These are phyloP conservation scores for Pythium aristosporum DNA, from an alignment of 352 stramenopile species.

Conservation along the genomic window DNA sequence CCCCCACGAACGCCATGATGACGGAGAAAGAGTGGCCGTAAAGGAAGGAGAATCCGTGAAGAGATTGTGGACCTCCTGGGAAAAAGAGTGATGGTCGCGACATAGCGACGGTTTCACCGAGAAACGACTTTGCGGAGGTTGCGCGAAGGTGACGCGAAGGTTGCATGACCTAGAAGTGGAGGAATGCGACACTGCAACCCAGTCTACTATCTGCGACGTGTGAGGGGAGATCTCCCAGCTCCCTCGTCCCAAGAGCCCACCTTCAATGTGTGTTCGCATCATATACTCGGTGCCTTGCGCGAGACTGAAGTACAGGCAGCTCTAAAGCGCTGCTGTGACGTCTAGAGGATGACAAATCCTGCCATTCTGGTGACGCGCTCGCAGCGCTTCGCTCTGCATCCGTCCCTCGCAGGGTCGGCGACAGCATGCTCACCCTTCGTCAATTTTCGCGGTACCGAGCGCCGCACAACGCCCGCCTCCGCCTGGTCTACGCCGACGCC, in stretches of 20 bases:
- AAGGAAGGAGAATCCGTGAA: not conserved
- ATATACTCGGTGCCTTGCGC: not conserved
- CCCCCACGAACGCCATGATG: slow-evolving; percentile 37
- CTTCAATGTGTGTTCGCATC: slow-evolving; percentile 1
- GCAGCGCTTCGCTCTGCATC: too few relatives aligned
- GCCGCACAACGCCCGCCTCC: too few relatives aligned
- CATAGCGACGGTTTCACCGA: not conserved
- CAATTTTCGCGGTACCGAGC: too few relatives aligned
- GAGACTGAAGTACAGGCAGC: not conserved
- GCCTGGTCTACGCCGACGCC: too few relatives aligned
- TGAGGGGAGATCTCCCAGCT: not conserved
- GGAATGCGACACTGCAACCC: slow-evolving; percentile 7
- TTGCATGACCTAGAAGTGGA: not conserved
- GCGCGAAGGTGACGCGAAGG: not conserved
- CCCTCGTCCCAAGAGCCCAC: too few relatives aligned
- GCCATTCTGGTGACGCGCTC: too few relatives aligned
- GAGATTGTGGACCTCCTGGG: too few relatives aligned
- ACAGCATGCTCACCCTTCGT: too few relatives aligned
- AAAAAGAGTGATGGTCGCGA: slow-evolving; percentile 14
- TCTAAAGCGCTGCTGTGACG: too few relatives aligned
- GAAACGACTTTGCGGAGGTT: slow-evolving; percentile 10
- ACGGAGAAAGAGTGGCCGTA: not conserved
- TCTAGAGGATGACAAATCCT: too few relatives aligned
- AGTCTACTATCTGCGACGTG: slow-evolving; percentile 1
- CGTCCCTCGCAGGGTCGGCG: too few relatives aligned